These are phyloP conservation scores for Ophiosphaerella narmari DNA, from an alignment of 2,329 filamentous ascomycete genomes.

Conservation along the genomic window DNA sequence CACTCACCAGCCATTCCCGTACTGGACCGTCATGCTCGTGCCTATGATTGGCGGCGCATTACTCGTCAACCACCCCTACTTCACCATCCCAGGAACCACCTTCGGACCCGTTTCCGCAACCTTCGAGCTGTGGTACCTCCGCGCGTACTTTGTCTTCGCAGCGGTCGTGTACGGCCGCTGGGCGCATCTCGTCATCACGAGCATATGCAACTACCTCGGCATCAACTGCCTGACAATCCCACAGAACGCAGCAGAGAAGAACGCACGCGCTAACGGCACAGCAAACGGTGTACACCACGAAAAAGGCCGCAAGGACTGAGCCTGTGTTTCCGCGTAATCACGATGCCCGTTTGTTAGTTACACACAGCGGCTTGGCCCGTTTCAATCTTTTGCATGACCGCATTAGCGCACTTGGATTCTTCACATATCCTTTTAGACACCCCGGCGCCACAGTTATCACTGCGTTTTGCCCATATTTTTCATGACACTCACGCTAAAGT, in stretches of 20 bases:
- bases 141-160: conserved; percentile 82
- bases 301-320: conserved; percentile 42
- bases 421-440: conserved; percentile 1
- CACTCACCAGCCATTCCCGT: conserved; percentile 90
- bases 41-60: conserved; percentile 86
- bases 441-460: conserved; percentile 2
- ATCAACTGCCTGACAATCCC: conserved; percentile 93
- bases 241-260: conserved; percentile 32
- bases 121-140: conserved; percentile 79
- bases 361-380: conserved; percentile 1
- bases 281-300: conserved; percentile 32
- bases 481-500: conserved; percentile 6
- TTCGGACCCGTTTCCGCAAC: conserved; percentile 66
- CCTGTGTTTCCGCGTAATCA: background rate
- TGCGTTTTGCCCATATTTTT: background rate
- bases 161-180: conserved; percentile 87
- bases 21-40: conserved; percentile 89
- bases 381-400: conserved; percentile 1
- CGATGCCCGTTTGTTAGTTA: background rate
- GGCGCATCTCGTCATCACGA: conserved; percentile 87
- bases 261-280: conserved; percentile 29
- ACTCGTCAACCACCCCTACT: conserved; percentile 77
- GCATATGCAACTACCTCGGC: conserved; percentile 88
- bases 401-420: background rate
- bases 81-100: conserved; percentile 51